phyloP scores from a whole-genome alignment of 192 early-diverging fungal species.

The Mortierella alpina region DNA sequence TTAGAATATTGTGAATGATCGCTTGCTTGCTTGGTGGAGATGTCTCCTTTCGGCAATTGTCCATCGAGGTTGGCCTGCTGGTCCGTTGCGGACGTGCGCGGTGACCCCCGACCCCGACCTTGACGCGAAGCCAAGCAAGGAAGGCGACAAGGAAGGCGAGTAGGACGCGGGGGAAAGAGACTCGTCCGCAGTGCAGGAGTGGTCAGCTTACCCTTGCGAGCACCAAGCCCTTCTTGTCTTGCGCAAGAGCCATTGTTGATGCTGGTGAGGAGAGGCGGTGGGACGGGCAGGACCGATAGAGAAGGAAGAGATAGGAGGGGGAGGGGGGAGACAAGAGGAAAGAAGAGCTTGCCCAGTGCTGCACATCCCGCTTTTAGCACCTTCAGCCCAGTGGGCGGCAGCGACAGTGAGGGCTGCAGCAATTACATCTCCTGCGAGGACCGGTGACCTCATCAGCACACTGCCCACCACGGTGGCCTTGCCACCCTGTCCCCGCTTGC shows the following conservation, averaged over 20 bases:
- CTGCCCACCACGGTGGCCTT: slow-evolving; percentile 10
- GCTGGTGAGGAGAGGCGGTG: slow-evolving; percentile 1
- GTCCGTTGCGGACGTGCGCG: no score
- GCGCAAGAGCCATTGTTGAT: slow-evolving; percentile 23
- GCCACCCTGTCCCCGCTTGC: slow-evolving; percentile 6
- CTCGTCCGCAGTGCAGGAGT: not conserved
- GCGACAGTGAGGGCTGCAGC: no score
- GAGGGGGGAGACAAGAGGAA: not conserved
- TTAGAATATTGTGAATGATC: not conserved
- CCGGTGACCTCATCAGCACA: not conserved
- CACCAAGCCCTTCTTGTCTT: slow-evolving; percentile 52
- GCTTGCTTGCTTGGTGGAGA: no score
- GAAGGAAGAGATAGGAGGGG: not conserved
- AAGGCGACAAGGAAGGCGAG: not conserved
- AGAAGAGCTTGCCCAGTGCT: not conserved
- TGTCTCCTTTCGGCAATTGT: no score
- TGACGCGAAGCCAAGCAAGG: not conserved
- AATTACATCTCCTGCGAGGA: no score
- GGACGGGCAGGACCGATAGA: not conserved
- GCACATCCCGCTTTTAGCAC: not conserved
- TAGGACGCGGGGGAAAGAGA: not conserved
- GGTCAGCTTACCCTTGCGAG: slow-evolving; percentile 41
- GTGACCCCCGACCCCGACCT: no score
- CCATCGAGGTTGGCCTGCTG: no score
- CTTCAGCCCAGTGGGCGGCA: no score